These are phyloP conservation scores for Melastoma candidum DNA, from an alignment of 441 rosid species.

Conservation along the genomic window DNA sequence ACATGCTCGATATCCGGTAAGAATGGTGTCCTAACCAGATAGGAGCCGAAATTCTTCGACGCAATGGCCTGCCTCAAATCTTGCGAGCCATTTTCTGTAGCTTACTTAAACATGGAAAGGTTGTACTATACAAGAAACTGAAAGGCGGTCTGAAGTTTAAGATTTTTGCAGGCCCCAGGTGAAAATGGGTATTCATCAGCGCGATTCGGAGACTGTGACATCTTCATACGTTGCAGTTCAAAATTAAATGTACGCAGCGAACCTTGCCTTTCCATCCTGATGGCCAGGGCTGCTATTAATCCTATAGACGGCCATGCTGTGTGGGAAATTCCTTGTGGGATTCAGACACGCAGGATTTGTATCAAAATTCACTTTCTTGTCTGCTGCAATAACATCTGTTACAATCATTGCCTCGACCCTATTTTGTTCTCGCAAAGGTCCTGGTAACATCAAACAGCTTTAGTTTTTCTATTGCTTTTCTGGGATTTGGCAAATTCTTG, in stretches of 20 bases:
- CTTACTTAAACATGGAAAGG: background rate
- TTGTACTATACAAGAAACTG: background rate
- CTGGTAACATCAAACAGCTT: no score
- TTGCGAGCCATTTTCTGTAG: background rate
- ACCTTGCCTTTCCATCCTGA: conserved; percentile 32
- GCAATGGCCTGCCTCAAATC: background rate
- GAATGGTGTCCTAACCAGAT: conserved; percentile 2
- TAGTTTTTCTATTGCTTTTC: no score
- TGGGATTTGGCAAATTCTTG: no score
- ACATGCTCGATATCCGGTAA: conserved; percentile 80
- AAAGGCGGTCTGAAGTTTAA: conserved; percentile 3
- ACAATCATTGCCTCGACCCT: conserved; percentile 13
- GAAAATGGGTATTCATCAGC: conserved; percentile 58
- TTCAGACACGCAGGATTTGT: conserved; percentile 23
- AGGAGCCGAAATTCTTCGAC: background rate
- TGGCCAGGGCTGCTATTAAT: conserved; percentile 9
- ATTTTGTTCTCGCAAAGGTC: conserved; percentile 2
- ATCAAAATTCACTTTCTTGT: conserved; percentile 17
- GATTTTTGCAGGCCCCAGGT: conserved; percentile 37
- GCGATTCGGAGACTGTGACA: conserved; percentile 55
- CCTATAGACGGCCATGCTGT: conserved; percentile 16
- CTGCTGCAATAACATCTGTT: conserved; percentile 12
- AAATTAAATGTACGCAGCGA: conserved; percentile 17
- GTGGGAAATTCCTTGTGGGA: conserved; percentile 73
- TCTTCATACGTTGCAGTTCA: conserved; percentile 35